Conservation (phyloP, 176 grass and related monocot species). For the Puccinellia tenuiflora region DNA sequence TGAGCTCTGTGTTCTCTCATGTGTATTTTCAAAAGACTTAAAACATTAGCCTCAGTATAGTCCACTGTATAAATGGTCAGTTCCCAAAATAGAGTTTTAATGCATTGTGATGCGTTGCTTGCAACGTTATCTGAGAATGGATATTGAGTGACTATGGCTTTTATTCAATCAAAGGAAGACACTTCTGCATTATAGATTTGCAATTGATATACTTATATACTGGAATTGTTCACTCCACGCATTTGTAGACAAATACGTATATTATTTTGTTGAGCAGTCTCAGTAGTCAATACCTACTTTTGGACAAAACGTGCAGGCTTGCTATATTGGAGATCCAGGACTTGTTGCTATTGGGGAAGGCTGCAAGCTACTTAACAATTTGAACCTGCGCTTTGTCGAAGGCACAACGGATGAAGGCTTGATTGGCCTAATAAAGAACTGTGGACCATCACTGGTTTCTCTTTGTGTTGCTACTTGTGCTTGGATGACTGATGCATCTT, state of each 20-base stretch:
- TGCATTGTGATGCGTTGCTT: neutral
- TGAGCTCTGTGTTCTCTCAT: neutral
- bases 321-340: conserved; percentile 83
- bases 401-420: conserved; percentile 72
- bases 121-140: neutral
- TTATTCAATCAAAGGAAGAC: neutral
- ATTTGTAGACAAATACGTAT: neutral
- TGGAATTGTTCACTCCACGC: neutral
- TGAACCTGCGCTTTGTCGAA: conserved; percentile 65
- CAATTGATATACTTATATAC: neutral
- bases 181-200: neutral
- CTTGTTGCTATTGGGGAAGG: conserved; percentile 66
- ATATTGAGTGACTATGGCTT: neutral
- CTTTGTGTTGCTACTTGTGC: conserved; percentile 55
- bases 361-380: conserved; percentile 62
- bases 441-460: conserved; percentile 50
- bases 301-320: conserved; percentile 45
- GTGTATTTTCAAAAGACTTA: neutral
- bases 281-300: neutral
- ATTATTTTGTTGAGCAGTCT: neutral
- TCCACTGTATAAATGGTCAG: neutral
- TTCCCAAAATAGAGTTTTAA: neutral
- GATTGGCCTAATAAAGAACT: conserved; percentile 54
- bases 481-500: conserved; percentile 76
- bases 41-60: neutral